phyloP scores from a whole-genome alignment of 805 yeast species.

The Debaryomyces tyrocola region DNA sequence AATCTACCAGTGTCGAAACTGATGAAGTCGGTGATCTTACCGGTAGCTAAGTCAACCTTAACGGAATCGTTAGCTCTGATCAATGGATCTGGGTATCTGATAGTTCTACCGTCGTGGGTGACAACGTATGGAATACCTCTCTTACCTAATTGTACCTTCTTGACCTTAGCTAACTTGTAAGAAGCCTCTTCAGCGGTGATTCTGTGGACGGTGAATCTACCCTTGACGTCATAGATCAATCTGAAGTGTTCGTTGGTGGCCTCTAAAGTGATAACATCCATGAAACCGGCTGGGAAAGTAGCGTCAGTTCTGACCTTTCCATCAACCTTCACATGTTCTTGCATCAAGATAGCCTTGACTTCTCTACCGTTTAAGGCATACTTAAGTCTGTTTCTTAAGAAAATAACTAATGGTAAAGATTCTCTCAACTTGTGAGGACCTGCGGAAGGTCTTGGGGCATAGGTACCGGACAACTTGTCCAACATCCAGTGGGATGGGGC shows the following conservation, averaged over 20 bases:
- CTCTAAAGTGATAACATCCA: constrained; percentile 96
- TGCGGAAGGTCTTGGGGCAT: constrained; percentile 99
- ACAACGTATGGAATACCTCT: constrained; percentile 97
- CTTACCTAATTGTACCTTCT: constrained; percentile 98
- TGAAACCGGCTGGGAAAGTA: constrained; percentile 99
- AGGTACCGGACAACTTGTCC: constrained; percentile 99
- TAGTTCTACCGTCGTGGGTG: constrained; percentile 99
- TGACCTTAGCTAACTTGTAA: constrained; percentile 97
- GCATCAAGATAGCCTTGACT: constrained; percentile 97
- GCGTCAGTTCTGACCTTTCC: constrained; percentile 99
- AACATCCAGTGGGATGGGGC: constrained; percentile 99
- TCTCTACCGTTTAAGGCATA: constrained; percentile 99
- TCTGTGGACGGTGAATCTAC: constrained; percentile 99
- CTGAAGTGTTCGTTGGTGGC: constrained; percentile 99
- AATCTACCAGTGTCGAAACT: constrained; percentile 41
- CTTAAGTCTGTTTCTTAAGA: constrained; percentile 98
- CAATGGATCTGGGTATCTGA: constrained; percentile 98
- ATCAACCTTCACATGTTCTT: constrained; percentile 97
- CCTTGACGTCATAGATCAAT: constrained; percentile 96
- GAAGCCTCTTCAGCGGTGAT: constrained; percentile 98
- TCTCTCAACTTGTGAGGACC: constrained; percentile 99
- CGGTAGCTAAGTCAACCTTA: constrained; percentile 93
- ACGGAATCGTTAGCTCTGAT: constrained; percentile 98
- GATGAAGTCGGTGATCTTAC: constrained; percentile 69
- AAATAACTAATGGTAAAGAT: constrained; percentile 94